Evolutionary conservation across 352 stramenopile genomes (phyloP), one percentile per base, ranked within the genome.

Genomic region (Globisporangium barbulae): DNA sequence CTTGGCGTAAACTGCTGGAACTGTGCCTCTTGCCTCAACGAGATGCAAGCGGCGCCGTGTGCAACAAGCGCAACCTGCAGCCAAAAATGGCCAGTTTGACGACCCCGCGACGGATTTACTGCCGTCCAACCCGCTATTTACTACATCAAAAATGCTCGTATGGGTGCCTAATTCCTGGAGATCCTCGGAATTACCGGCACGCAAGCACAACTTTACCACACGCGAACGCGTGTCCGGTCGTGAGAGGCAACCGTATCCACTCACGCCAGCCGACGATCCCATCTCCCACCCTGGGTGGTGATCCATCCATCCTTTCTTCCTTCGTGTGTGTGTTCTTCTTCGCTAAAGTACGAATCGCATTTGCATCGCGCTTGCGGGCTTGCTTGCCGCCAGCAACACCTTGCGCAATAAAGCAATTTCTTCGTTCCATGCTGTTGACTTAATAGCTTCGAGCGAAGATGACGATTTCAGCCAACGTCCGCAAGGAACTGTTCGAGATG

Each of bases 401-500:
- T 45, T 22, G n/a, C 42, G 33, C 55, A 55, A 72, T 21, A 64
- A 55, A 65, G 31, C 37, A 60, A 47, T 53, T 68, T 57, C 53
- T 66, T 69, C 63, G 61, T 70, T 67, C 55, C 52, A 49, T 57
- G 55, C 57, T 52, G 44, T 31, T 48, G 31, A 19, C 22, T 21
- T 33, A 6, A 37, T 53, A 19, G 28, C 30, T 48, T 63, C 42
- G 44, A 47, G 76, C 61, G 42, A 86, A 70, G 45, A 93, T 93
- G 84, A 93, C 84, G 69, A 93, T 93, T 65, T 93, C 84, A 60
- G 84, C 84, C 19, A 93, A 89, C 69, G 84, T 93, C 61, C 81
- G 84, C 60, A 93, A 91, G 75, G 84, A 93, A 69, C 71, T 93
- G 63, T 93, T 93, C 71, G 82, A 93, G 72, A 89, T 93, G 75